A percentile compares a stretch with the other conserved stretches of the same genome.
These are phyloP conservation scores for Castanospermum australe DNA, from an alignment of 306 rosid species.

Conservation along the genomic window DNA sequence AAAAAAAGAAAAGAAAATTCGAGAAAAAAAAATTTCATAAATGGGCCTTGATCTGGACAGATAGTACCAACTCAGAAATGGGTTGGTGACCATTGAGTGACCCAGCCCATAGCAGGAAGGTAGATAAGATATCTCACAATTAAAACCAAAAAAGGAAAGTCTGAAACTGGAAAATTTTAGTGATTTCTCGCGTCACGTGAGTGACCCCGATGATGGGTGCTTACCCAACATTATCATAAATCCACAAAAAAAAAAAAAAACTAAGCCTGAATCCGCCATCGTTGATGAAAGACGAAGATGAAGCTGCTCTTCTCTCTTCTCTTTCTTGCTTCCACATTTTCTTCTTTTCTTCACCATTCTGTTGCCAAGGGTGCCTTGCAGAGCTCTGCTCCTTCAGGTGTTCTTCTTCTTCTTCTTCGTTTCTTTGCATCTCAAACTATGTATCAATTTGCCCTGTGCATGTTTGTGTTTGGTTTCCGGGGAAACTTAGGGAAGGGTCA, in stretches of 20 bases:
- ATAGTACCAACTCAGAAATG: not conserved
- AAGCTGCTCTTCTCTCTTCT: slow-evolving; percentile 38
- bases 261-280: not conserved
- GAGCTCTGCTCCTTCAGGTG: slow-evolving; percentile 49
- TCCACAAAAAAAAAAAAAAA: not conserved
- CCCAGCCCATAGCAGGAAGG: not conserved
- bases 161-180: slow-evolving; percentile 24
- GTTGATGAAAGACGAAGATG: not conserved
- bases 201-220: not conserved
- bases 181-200: slow-evolving; percentile 12
- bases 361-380: slow-evolving; percentile 51
- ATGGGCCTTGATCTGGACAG: too few relatives aligned
- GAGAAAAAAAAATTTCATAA: too few relatives aligned
- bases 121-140: not conserved
- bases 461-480: not conserved
- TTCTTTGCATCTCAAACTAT: not conserved
- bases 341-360: slow-evolving; percentile 31
- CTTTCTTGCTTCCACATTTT: slow-evolving; percentile 35
- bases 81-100: not conserved
- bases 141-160: not conserved
- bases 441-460: not conserved
- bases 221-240: not conserved
- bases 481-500: not conserved
- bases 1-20: too few relatives aligned
- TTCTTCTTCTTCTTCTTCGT: slow-evolving; percentile 14